Base-by-base conservation (phyloP, 371 early-diverging fungal genomes). In the Blastocladiella emersonii region DNA sequence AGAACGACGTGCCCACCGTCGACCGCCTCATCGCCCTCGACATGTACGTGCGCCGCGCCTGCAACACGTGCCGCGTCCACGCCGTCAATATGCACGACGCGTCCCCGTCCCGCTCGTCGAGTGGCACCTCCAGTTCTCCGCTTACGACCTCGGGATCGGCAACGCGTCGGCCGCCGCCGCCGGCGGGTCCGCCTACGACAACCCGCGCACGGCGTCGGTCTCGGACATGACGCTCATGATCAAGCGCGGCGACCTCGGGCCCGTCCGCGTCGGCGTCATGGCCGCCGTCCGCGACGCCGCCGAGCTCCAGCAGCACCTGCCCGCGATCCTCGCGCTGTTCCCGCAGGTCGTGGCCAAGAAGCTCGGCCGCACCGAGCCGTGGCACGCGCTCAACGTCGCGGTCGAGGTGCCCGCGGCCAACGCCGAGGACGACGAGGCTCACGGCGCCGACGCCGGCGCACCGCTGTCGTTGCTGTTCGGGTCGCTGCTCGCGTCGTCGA, bases 41-140 rank as follows among this genome's bases (percentile, higher is more conserved):
- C 80, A 91, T 92, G 27, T 98, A 98, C 77, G 88, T 91, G 63
- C 87, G 93, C 64, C 93, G 91, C 64, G 87, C 95, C 12, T 93
- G 94, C 86, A 93, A 95, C 72, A 93, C 94, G 45, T 95, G 93
- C 79, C 86, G 90, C 51, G 70, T 80, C 56, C 63, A 64, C 37
- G 56, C 60, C 12, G 56, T 49, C 44, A 68, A 71, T 2, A 57
- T 65, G 35, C 49, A 61, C 61, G 19, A 25, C 21, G 60, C 10
- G 35, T 13, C 15, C 3, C 59, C 19, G 59, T 41, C 8, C 66
- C 62, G 1, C 66, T 71, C 17, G 68, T 80, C 63, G 68, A 72
- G 64, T 80, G 80, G 78, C 70, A 75, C 57, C 76, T 80, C 66
- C 68, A 68, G 39, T 32, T 64, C 56, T 12, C 41, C 19, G 17